Evolutionary conservation across 2,329 filamentous ascomycete species (phyloP).

Genomic region (Fusarium sp.): DNA sequence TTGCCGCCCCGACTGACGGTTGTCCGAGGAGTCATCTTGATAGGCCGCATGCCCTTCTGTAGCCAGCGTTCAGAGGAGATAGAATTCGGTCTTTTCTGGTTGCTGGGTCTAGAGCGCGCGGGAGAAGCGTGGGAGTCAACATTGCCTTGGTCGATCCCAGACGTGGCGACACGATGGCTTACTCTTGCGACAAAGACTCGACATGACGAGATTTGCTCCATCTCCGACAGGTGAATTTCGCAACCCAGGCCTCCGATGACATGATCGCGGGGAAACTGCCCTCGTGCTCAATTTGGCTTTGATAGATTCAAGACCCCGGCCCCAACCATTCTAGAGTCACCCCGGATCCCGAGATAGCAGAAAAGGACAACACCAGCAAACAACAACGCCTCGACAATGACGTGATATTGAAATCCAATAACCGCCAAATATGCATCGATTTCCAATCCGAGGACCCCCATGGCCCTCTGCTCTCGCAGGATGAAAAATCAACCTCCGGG

Average conservation of each 20-base stretch:
- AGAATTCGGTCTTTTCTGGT: not conserved
- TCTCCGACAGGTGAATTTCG: conserved; percentile 31
- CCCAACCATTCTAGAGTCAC: conserved; percentile 19
- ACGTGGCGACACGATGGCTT: conserved; percentile 30
- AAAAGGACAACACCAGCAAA: conserved; percentile 2
- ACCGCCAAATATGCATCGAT: conserved; percentile 5
- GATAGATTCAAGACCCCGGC: conserved; percentile 30
- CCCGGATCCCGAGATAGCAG: conserved; percentile 16
- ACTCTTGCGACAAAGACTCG: conserved; percentile 35
- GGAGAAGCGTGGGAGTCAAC: conserved; percentile 8
- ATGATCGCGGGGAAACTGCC: conserved; percentile 46
- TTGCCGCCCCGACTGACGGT: conserved; percentile 33
- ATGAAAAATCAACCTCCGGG: conserved; percentile 24
- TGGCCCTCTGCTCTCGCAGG: conserved; percentile 6
- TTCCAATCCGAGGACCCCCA: conserved; percentile 28
- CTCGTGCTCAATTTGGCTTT: conserved; percentile 39
- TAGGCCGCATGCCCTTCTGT: conserved; percentile 7
- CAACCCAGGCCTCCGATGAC: conserved; percentile 43
- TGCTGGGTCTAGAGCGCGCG: conserved; percentile 3
- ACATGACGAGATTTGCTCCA: conserved; percentile 4
- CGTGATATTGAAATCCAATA: conserved; percentile 30
- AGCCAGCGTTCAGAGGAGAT: not conserved
- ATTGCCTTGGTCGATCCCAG: conserved; percentile 18
- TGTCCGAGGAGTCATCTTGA: conserved; percentile 5
- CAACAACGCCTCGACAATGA: conserved; percentile 26